A percentile compares a stretch with the other conserved stretches of the same genome.
Conservation (phyloP, 2,329 filamentous ascomycete species). For the Paramyrothecium sp. region DNA sequence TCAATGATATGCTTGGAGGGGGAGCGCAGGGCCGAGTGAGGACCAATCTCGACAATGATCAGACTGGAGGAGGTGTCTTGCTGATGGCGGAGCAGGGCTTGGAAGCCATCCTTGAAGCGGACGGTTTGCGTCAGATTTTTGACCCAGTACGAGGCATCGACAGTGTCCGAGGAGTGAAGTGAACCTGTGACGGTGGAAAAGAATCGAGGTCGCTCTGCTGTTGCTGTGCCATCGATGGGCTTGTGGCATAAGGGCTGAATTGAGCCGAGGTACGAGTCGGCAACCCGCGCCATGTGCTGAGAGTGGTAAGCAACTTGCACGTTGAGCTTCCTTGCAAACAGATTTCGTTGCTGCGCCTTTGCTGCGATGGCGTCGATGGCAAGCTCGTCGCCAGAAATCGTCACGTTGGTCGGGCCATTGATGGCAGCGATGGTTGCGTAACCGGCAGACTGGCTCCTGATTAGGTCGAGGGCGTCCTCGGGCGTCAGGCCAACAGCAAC, state of each 20-base stretch:
- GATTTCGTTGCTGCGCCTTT: slow-evolving; percentile 17
- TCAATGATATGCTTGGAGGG: neutral
- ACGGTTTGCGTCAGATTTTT: neutral
- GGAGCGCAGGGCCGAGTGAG: neutral
- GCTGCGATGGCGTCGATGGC: slow-evolving; percentile 18
- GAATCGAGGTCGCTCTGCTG: neutral
- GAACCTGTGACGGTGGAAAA: neutral
- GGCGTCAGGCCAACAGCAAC: too few relatives aligned
- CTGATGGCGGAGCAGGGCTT: neutral
- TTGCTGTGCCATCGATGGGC: neutral
- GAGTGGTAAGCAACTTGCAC: slow-evolving; percentile 41
- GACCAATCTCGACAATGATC: neutral
- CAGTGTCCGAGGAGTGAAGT: neutral
- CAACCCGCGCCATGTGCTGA: slow-evolving; percentile 29
- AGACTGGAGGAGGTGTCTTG: neutral
- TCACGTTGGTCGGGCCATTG: slow-evolving; percentile 20
- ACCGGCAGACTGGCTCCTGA: too few relatives aligned
- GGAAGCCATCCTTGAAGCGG: neutral
- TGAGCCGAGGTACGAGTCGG: slow-evolving; percentile 12
- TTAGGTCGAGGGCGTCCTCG: too few relatives aligned
- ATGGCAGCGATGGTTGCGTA: too few relatives aligned
- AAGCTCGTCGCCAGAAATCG: slow-evolving; percentile 17
- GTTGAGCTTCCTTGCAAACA: slow-evolving; percentile 27
- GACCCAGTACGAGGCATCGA: neutral
- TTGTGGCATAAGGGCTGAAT: neutral